Conservation (phyloP, 2,329 filamentous ascomycete genomes). For the Taxawa tesnikishii region DNA sequence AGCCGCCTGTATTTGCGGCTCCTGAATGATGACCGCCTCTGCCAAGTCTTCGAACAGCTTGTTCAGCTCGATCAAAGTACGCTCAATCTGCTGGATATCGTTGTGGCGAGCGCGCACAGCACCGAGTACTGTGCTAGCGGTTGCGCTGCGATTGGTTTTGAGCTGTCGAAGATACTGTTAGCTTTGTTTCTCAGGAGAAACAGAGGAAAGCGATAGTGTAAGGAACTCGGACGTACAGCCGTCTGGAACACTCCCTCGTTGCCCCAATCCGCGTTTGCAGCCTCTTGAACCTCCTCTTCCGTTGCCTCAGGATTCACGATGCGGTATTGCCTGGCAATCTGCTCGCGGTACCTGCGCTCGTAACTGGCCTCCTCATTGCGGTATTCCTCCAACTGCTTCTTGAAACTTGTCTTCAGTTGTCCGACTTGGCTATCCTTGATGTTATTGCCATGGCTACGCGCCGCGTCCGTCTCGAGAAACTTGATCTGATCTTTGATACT, state of each 20-base stretch:
- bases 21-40: constrained; percentile 61
- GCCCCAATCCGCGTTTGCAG: constrained; percentile 59
- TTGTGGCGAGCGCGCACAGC: constrained; percentile 73
- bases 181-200: not conserved
- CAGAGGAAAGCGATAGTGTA: not conserved
- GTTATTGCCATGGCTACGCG: constrained; percentile 48
- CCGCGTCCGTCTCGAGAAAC: constrained; percentile 57
- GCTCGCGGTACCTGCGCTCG: constrained; percentile 59
- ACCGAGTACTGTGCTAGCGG: constrained; percentile 61
- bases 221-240: constrained; percentile 45
- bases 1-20: constrained; percentile 47
- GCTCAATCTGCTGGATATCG: constrained; percentile 70
- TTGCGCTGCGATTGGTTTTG: constrained; percentile 60
- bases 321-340: constrained; percentile 67
- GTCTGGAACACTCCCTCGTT: constrained; percentile 73
- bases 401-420: constrained; percentile 59
- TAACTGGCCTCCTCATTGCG: constrained; percentile 60
- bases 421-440: constrained; percentile 60
- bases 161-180: constrained; percentile 37
- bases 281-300: constrained; percentile 58
- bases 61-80: constrained; percentile 58
- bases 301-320: constrained; percentile 74
- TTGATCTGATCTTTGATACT: constrained; percentile 70
- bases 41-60: constrained; percentile 64
- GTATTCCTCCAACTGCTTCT: constrained; percentile 58